Evolutionary conservation across 495 filamentous ascomycete genomes (phyloP).

Genomic region (Hypoxylon cercidicola): DNA sequence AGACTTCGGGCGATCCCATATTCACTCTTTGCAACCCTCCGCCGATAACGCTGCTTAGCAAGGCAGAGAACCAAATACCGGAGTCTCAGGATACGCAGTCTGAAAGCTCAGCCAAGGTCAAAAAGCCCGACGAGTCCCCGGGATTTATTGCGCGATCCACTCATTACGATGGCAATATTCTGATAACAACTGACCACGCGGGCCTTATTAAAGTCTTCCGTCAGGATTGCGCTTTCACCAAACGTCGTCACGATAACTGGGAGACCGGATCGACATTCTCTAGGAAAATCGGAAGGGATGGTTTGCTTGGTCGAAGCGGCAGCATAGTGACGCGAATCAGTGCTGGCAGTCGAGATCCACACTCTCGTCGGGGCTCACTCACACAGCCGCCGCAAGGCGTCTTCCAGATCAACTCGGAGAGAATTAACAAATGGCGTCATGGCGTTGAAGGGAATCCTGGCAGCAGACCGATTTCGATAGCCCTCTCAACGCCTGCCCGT

Average conservation of each 20-base stretch:
- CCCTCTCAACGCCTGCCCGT: slow-evolving; percentile 48
- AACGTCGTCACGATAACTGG: slow-evolving; percentile 69
- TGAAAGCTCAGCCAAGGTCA: slow-evolving; percentile 46
- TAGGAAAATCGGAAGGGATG: slow-evolving; percentile 66
- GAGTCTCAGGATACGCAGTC: slow-evolving; percentile 49
- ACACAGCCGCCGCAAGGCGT: slow-evolving; percentile 50
- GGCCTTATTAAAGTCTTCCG: slow-evolving; percentile 94
- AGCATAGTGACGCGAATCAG: slow-evolving; percentile 69
- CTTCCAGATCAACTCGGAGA: slow-evolving; percentile 72
- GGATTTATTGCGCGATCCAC: slow-evolving; percentile 76
- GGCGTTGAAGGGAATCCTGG: slow-evolving; percentile 64
- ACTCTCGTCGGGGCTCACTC: slow-evolving; percentile 66
- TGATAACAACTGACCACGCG: slow-evolving; percentile 88
- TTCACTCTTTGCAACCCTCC: slow-evolving; percentile 98
- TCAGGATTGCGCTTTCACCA: slow-evolving; percentile 83
- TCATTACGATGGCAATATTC: slow-evolving; percentile 88
- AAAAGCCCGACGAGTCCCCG: slow-evolving; percentile 60
- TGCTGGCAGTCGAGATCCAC: slow-evolving; percentile 56
- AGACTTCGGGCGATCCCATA: slow-evolving; percentile 86
- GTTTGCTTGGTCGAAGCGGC: slow-evolving; percentile 69
- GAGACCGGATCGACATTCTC: slow-evolving; percentile 82
- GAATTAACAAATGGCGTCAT: slow-evolving; percentile 93
- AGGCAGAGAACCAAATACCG: slow-evolving; percentile 52
- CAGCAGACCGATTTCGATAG: slow-evolving; percentile 47
- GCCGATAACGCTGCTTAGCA: slow-evolving; percentile 82